These are phyloP conservation scores for Trichophyton rubrum DNA, from an alignment of 2,329 filamentous ascomycete genomes.

Conservation along the genomic window DNA sequence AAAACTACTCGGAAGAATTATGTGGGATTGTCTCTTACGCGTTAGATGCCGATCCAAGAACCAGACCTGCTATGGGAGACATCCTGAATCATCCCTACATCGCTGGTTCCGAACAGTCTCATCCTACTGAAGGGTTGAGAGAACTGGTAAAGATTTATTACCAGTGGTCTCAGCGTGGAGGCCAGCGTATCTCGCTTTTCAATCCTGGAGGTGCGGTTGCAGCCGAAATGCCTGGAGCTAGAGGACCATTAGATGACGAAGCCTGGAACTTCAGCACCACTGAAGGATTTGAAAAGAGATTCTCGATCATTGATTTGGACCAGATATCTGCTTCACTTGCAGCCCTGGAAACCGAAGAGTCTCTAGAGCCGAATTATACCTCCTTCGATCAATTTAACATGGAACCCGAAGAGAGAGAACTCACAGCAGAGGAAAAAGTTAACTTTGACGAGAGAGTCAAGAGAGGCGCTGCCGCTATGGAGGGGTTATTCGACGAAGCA, in stretches of 20 bases:
- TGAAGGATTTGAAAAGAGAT: slow-evolving; percentile 45
- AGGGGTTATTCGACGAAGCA: slow-evolving; percentile 45
- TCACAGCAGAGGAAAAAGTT: slow-evolving; percentile 35
- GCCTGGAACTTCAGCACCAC: slow-evolving; percentile 57
- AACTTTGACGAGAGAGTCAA: slow-evolving; percentile 47
- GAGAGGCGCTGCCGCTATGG: slow-evolving; percentile 44
- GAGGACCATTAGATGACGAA: slow-evolving; percentile 34
- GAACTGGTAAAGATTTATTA: slow-evolving; percentile 39
- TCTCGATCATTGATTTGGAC: slow-evolving; percentile 36
- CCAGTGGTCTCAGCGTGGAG: slow-evolving; percentile 37
- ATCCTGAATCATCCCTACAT: slow-evolving; percentile 37
- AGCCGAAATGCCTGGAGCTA: slow-evolving; percentile 37
- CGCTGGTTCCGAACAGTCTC: slow-evolving; percentile 28
- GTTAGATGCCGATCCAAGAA: slow-evolving; percentile 32
- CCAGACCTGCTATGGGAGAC: slow-evolving; percentile 36
- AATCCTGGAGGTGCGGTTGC: slow-evolving; percentile 46
- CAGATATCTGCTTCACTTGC: slow-evolving; percentile 37
- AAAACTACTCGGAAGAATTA: slow-evolving; percentile 33
- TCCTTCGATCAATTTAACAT: slow-evolving; percentile 16
- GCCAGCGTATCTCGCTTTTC: slow-evolving; percentile 45
- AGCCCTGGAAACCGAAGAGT: slow-evolving; percentile 25
- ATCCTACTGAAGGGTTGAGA: slow-evolving; percentile 34
- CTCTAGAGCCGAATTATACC: slow-evolving; percentile 12
- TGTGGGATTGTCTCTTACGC: slow-evolving; percentile 35
- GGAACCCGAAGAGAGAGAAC: slow-evolving; percentile 20